Conservation (phyloP, 352 stramenopile genomes). For the Globisporangium yorkense region DNA sequence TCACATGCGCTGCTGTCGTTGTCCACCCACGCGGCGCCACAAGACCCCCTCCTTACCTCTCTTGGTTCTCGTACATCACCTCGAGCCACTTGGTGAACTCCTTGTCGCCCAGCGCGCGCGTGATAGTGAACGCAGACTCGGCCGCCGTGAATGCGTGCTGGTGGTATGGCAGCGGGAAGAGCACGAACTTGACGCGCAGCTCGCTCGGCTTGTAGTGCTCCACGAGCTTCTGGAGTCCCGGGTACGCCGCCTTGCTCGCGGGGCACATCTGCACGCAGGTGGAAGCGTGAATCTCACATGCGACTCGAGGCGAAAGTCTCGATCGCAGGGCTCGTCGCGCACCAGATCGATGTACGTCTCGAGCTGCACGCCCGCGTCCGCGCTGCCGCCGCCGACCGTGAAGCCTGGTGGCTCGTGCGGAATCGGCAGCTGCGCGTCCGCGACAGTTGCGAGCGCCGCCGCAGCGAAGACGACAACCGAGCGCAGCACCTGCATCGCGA, state of each 20-base stretch:
- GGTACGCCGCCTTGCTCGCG: slow-evolving; percentile 65
- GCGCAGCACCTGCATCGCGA: slow-evolving; percentile 7
- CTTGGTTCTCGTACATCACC: slow-evolving; percentile 69
- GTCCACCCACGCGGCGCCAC: no score
- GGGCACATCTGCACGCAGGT: slow-evolving; percentile 46
- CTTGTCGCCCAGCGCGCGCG: slow-evolving; percentile 41
- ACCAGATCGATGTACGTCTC: slow-evolving; percentile 84
- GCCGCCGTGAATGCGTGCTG: slow-evolving; percentile 64
- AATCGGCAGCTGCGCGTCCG: slow-evolving; percentile 48
- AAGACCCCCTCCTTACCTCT: slow-evolving; percentile 27
- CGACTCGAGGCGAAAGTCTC: not conserved
- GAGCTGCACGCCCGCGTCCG: slow-evolving; percentile 63
- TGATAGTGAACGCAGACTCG: slow-evolving; percentile 64
- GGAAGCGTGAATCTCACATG: not conserved
- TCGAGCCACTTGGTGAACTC: slow-evolving; percentile 71
- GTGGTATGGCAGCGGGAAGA: slow-evolving; percentile 78
- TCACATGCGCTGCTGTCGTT: no score
- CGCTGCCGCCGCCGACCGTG: slow-evolving; percentile 39
- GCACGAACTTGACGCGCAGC: slow-evolving; percentile 61
- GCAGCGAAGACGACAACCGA: slow-evolving; percentile 9
- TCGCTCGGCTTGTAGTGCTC: slow-evolving; percentile 49
- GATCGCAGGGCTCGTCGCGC: not conserved
- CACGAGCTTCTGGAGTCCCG: slow-evolving; percentile 51
- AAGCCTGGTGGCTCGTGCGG: slow-evolving; percentile 58
- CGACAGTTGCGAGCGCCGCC: slow-evolving; percentile 6